These are phyloP conservation scores for Phytophthora brassicae DNA, from an alignment of 352 stramenopile genomes.

Conservation along the genomic window DNA sequence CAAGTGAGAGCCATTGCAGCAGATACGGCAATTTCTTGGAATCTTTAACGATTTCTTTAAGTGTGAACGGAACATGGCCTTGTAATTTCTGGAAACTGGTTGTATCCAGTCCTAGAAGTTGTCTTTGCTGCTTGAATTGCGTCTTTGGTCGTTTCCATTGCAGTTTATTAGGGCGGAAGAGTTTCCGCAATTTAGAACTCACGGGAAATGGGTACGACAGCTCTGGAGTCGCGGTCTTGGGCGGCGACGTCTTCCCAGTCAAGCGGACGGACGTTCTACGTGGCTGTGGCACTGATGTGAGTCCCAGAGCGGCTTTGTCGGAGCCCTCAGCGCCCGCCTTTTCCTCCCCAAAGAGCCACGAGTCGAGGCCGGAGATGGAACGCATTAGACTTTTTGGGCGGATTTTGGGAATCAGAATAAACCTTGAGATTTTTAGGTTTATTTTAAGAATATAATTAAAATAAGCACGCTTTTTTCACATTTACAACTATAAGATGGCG, in stretches of 20 bases:
- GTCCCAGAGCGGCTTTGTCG: not conserved
- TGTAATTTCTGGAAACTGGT: conserved; percentile 75
- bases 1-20: conserved; percentile 70
- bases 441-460: too few species aligned
- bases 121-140: conserved; percentile 41
- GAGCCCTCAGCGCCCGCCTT: conserved; percentile 20
- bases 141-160: conserved; percentile 52
- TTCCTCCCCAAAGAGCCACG: conserved; percentile 84
- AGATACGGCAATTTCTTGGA: conserved; percentile 85
- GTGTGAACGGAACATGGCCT: conserved; percentile 77
- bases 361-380: conserved; percentile 76
- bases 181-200: conserved; percentile 73
- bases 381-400: conserved; percentile 22
- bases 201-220: conserved; percentile 63
- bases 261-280: conserved; percentile 16
- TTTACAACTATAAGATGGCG: conserved; percentile 25
- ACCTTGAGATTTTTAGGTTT: too few species aligned
- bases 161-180: conserved; percentile 65
- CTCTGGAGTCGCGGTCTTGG: conserved; percentile 5
- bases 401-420: too few species aligned
- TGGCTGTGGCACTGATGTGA: not conserved
- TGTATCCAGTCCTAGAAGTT: conserved; percentile 49
- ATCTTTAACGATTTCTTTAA: conserved; percentile 87
- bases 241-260: conserved; percentile 3
- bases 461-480: not conserved